A percentile compares a stretch with the other conserved stretches of the same genome.
These are phyloP conservation scores for Trifolium dubium DNA, from an alignment of 306 rosid species.

Conservation along the genomic window DNA sequence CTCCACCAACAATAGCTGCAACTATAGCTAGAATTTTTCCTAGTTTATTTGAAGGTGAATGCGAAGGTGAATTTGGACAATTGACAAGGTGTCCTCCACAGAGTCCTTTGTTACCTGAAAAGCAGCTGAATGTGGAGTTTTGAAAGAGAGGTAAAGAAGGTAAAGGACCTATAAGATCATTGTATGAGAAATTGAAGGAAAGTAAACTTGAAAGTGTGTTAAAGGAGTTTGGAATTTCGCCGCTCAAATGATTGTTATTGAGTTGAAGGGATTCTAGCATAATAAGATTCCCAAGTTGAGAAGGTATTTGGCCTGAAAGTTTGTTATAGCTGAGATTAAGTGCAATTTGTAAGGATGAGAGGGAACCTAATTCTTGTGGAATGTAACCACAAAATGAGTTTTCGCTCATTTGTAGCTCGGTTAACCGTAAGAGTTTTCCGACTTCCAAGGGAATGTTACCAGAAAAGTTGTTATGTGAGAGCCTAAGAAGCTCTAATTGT, in stretches of 20 bases:
- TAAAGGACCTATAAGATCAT: constrained; percentile 69
- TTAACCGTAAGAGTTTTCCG: constrained; percentile 61
- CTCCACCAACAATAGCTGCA: constrained; percentile 63
- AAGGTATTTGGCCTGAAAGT: constrained; percentile 59
- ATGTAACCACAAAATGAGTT: constrained; percentile 70
- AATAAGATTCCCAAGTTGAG: constrained; percentile 64
- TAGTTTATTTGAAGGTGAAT: constrained; percentile 38
- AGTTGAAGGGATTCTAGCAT: constrained; percentile 65
- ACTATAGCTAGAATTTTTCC: constrained; percentile 59
- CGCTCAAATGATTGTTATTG: constrained; percentile 70
- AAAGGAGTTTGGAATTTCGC: constrained; percentile 63
- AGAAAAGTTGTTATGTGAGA: constrained; percentile 64
- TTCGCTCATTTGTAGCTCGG: constrained; percentile 73
- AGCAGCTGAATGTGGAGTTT: constrained; percentile 58
- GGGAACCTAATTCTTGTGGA: constrained; percentile 66
- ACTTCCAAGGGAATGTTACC: constrained; percentile 58
- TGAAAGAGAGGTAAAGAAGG: constrained; percentile 62
- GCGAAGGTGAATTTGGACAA: constrained; percentile 48
- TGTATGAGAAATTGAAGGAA: constrained; percentile 73
- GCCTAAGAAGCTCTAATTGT: constrained; percentile 65
- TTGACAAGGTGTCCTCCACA: constrained; percentile 65
- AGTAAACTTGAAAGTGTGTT: constrained; percentile 60
- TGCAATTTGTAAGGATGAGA: constrained; percentile 71
- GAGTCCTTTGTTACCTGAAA: constrained; percentile 62
- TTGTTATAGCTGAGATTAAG: constrained; percentile 72